Evolutionary conservation across 2,329 filamentous ascomycete species (phyloP), one percentile per base, ranked within the genome.

Genomic region (Clonostachys sp.): DNA sequence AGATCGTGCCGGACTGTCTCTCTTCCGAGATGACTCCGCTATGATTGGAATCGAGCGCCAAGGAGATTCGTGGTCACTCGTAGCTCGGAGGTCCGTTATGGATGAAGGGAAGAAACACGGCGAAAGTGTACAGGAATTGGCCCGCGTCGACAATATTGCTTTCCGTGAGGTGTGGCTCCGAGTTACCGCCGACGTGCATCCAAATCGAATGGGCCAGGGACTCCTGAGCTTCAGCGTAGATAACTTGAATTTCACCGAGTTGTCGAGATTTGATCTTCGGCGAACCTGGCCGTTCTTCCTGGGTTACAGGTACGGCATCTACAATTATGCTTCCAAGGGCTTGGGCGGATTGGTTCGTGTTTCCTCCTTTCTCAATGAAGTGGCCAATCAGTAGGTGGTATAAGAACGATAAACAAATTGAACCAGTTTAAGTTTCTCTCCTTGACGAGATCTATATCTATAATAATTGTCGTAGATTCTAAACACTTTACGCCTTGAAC

Each of bases 11-110:
- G 78, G 78, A 2, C 65, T 78, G 0, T 69, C 72, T 0, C 60
- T 77, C 34, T 75, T 82, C 58, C 71, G 78, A 2, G 75, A 82
- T 53, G 60, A 65, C 13, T 70, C 70, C 1, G 75, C 74, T 1
- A 81, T 73, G 56, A 75, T 82, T 24, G 77, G 74, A 3, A 57
- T 81, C 51, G 71, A 53, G 59, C 69, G 55, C 53, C 57, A 60
- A 48, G 59, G 58, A 4, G 57, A 53, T 18, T 36, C 42, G 17
- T 52, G 51, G 14, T 56, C 49, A 7, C 51, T 72, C 6, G 45
- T 55, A 17, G 50, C 60, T 6, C 57, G 66, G 1, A 56, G 60
- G 35, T 58, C 55, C 9, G 48, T 65, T 5, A 57, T 56, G 2
- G 57, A 53, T 0, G 60, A 64, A 30, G 45, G 47, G 6, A 10